Conservation (phyloP, 192 early-diverging fungal species). For the Umbelopsis sp. region DNA sequence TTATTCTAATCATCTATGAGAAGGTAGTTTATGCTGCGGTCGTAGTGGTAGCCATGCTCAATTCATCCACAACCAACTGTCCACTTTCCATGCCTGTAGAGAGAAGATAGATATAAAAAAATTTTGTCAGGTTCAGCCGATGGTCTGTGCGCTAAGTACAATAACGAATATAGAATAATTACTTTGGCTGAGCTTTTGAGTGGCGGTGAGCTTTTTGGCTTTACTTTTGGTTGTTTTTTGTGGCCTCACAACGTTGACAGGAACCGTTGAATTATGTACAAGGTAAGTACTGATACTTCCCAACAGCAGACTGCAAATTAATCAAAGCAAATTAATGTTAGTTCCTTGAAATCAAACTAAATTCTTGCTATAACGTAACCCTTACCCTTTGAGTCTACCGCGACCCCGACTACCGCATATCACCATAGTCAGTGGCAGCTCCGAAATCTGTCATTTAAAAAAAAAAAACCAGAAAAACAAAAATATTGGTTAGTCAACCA, state of each 20-base stretch:
- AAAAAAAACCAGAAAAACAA: no score
- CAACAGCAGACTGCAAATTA: constrained; percentile 40
- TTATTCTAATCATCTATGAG: no score
- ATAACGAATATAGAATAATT: constrained; percentile 10
- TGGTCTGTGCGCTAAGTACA: constrained; percentile 7
- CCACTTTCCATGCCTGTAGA: neutral
- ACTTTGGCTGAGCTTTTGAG: constrained; percentile 35
- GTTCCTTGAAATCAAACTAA: neutral
- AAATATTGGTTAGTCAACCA: neutral
- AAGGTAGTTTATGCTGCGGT: neutral
- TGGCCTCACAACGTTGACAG: constrained; percentile 50
- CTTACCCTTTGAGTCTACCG: constrained; percentile 48
- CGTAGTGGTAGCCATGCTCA: neutral
- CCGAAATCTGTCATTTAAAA: constrained; percentile 41
- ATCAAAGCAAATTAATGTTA: neutral
- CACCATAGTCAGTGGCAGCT: constrained; percentile 46
- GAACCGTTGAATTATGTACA: constrained; percentile 56
- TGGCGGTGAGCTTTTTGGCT: constrained; percentile 15
- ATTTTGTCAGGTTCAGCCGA: no score
- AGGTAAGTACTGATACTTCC: constrained; percentile 57
- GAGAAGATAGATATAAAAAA: no score
- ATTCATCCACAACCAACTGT: constrained; percentile 3
- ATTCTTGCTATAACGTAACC: neutral
- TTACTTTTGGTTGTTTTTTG: constrained; percentile 50
- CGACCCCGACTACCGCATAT: constrained; percentile 52